Conservation (phyloP, 768 basidiomycete genomes). For the Mycena galericulata region DNA sequence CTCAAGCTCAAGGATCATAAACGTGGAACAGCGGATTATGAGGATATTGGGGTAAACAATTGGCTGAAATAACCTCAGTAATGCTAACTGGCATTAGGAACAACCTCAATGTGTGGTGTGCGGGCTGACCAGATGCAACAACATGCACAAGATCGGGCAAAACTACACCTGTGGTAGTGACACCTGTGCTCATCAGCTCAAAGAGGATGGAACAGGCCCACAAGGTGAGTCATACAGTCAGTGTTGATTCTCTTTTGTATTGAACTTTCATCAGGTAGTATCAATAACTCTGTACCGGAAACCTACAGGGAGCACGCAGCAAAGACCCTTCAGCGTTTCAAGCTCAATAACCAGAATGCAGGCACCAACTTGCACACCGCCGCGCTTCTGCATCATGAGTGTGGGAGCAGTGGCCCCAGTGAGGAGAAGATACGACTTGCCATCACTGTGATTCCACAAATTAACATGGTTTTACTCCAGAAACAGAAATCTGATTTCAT, state of each 20-base stretch:
- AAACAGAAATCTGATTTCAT: too few relatives aligned
- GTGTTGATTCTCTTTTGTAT: background rate
- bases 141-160: background rate
- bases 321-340: background rate
- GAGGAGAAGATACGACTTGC: background rate
- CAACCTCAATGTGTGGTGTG: slow-evolving; percentile 8
- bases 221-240: background rate
- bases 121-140: slow-evolving; percentile 10
- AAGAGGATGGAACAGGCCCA: background rate
- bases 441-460: too few relatives aligned
- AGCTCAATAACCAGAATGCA: background rate
- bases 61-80: too few relatives aligned
- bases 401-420: background rate
- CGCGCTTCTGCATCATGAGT: background rate
- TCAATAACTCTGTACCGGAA: background rate
- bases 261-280: background rate
- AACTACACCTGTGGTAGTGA: slow-evolving; percentile 2
- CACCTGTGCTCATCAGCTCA: too few relatives aligned
- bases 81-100: too few relatives aligned
- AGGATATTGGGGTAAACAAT: slow-evolving; percentile 10
- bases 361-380: slow-evolving; percentile 8
- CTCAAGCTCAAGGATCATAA: background rate
- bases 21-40: slow-evolving; percentile 7
- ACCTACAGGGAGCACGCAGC: background rate
- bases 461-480: too few relatives aligned